A percentile compares a stretch with the other conserved stretches of the same genome.
Evolutionary conservation across 306 rosid genomes (phyloP).

Genomic region (Pyrus communis): DNA sequence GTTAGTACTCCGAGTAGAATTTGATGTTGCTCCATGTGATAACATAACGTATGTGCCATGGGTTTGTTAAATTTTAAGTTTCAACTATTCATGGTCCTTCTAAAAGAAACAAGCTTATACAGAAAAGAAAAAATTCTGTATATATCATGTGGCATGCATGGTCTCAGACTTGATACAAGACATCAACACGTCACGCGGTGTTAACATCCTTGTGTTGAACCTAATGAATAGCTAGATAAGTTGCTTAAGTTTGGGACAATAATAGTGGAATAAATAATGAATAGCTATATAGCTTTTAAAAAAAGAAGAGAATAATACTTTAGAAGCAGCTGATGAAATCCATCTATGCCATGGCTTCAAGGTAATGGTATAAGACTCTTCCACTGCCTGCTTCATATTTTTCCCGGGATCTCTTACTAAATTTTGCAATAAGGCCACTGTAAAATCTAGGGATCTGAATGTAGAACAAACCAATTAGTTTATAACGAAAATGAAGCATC

Average conservation of each 20-base stretch:
- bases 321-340: slow-evolving; percentile 90
- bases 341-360: slow-evolving; percentile 91
- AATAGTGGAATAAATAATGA: no score
- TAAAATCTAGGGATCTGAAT: slow-evolving; percentile 67
- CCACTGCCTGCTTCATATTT: slow-evolving; percentile 68
- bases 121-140: no score
- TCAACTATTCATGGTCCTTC: not conserved
- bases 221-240: not conserved
- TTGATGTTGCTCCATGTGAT: not conserved
- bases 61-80: not conserved
- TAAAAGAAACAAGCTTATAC: not conserved
- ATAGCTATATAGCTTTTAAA: no score
- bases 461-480: not conserved
- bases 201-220: not conserved
- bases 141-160: not conserved
- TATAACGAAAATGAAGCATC: not conserved
- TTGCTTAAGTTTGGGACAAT: no score
- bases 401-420: slow-evolving; percentile 39
- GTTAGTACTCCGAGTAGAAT: slow-evolving; percentile 3
- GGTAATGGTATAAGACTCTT: slow-evolving; percentile 61
- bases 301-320: slow-evolving; percentile 29
- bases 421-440: slow-evolving; percentile 43
- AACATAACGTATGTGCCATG: not conserved
- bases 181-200: not conserved
- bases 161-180: no score